These are phyloP conservation scores for Coemansia sp. DNA, from an alignment of 192 early-diverging fungal species.

Conservation along the genomic window DNA sequence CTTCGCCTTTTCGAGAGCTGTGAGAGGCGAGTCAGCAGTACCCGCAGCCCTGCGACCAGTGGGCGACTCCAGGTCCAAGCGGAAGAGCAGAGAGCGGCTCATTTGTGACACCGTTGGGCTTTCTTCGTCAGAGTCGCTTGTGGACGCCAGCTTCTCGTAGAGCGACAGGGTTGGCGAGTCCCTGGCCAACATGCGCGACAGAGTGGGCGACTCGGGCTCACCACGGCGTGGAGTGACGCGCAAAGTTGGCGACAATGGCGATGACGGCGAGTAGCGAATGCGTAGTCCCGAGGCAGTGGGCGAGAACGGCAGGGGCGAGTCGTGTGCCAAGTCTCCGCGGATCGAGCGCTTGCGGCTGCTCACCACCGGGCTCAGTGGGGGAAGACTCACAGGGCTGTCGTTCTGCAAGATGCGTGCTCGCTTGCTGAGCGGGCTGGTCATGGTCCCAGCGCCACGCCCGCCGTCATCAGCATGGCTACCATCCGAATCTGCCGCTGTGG, in stretches of 20 bases:
- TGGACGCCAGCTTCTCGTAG: slow-evolving; percentile 37
- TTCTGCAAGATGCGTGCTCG: slow-evolving; percentile 51
- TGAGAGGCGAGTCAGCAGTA: slow-evolving; percentile 22
- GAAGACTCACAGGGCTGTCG: slow-evolving; percentile 54
- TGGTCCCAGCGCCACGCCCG: slow-evolving; percentile 12
- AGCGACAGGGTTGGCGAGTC: slow-evolving; percentile 44
- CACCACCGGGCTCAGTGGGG: slow-evolving; percentile 58
- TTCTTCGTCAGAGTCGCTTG: slow-evolving; percentile 39
- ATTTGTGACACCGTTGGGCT: slow-evolving; percentile 54
- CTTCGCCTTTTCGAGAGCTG: slow-evolving; percentile 14
- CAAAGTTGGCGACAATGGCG: slow-evolving; percentile 50
- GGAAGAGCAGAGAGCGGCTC: slow-evolving; percentile 55
- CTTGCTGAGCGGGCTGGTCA: slow-evolving; percentile 49
- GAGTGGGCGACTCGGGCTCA: slow-evolving; percentile 57
- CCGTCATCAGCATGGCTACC: not conserved
- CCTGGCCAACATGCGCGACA: slow-evolving; percentile 35
- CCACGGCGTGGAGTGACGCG: slow-evolving; percentile 37
- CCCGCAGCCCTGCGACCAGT: slow-evolving; percentile 15
- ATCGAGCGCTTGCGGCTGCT: slow-evolving; percentile 50
- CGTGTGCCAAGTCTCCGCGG: slow-evolving; percentile 35
- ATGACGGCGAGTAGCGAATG: slow-evolving; percentile 54
- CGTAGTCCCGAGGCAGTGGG: slow-evolving; percentile 45
- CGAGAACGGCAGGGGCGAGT: slow-evolving; percentile 46
- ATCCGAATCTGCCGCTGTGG: not conserved
- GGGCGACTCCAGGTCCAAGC: slow-evolving; percentile 55